A percentile compares a stretch with the other conserved stretches of the same genome.
phyloP scores from a whole-genome alignment of 2,329 filamentous ascomycete genomes.

The Xylariaceae sp. region DNA sequence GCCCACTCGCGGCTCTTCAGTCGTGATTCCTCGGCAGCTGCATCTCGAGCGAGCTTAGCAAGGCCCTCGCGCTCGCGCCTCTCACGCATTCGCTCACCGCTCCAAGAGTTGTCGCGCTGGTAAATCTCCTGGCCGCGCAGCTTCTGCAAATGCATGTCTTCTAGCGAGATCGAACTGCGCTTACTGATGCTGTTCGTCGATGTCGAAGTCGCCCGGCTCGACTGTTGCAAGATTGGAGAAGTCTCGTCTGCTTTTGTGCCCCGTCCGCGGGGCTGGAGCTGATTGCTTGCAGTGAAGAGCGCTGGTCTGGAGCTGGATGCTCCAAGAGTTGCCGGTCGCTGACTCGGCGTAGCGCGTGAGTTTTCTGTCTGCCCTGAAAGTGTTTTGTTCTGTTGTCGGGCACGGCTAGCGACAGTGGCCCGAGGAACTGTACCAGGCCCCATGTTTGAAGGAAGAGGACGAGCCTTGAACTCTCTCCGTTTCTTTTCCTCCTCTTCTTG shows the following conservation, averaged over 20 bases:
- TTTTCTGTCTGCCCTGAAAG: conserved; percentile 25
- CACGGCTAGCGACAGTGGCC: conserved; percentile 55
- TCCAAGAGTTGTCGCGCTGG: conserved; percentile 46
- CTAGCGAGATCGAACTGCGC: conserved; percentile 46
- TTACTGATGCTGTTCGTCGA: conserved; percentile 44
- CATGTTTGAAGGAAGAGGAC: conserved; percentile 47
- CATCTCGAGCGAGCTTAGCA: conserved; percentile 52
- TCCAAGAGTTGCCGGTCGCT: conserved; percentile 24
- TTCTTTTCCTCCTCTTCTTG: conserved; percentile 59
- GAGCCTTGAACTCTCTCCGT: conserved; percentile 61
- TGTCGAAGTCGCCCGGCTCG: conserved; percentile 43
- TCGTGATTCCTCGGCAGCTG: conserved; percentile 59
- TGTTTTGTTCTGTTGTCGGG: conserved; percentile 46
- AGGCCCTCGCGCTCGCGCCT: conserved; percentile 50
- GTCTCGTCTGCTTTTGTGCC: conserved; percentile 14
- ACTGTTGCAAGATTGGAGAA: no score
- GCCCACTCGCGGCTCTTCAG: conserved; percentile 59
- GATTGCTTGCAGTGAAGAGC: conserved; percentile 29
- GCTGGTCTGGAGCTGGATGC: conserved; percentile 29
- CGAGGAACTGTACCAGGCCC: conserved; percentile 44
- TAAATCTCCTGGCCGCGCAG: conserved; percentile 52
- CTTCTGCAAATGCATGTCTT: conserved; percentile 49
- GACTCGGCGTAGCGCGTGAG: conserved; percentile 22
- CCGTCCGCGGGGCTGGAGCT: conserved; percentile 26
- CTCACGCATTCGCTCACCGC: conserved; percentile 48